Base-by-base conservation (phyloP, 345 rosid species). In the Sisymbrium altissimum region DNA sequence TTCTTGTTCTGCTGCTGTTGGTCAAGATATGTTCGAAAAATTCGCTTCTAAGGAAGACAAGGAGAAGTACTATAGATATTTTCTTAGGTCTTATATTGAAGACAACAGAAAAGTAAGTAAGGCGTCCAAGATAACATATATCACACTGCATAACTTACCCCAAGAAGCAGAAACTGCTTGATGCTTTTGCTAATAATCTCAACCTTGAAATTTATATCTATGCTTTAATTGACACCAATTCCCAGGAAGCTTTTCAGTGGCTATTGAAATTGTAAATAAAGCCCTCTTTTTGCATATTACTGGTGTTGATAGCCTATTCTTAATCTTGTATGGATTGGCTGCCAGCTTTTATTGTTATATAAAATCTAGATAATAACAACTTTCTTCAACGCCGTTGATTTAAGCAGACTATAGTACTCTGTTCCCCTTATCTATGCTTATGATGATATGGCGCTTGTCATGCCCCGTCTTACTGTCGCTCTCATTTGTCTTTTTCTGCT, bases 21-120 rank as follows among this genome's bases (percentile, higher is more conserved):
- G 78, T 68, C 74, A 45, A 73, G 75, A 73, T 73, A 66, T 78
- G 78, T 46, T 78, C 3, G 66, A 62, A 8, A 73, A 54, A 32
- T 40, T 78, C 43, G 70, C 56, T 41, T 73, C 75, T 13, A 32
- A 63, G 27, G 78, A 72, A 73, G 81, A 78, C 36, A 78, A 62
- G 70, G 15, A 60, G 48, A 78, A 68, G 71, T 73, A 73, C 32
- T 53, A 60, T 53, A 62, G 78, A 44, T 78, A 73, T 55, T 73
- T 78, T 63, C 57, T 78, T 38, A 55, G 81, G 32, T 96, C 99
- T 6, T 96, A 89, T 67, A 27, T 92, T 62, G 99, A 96, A 81
- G 93, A 86, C 79, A 92, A 87, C 79, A 86, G 86, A 78, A 86
- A 84, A 94, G 98, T 90, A 80, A 59, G 60, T 90, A 80, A 59